Base-by-base conservation (phyloP, 495 filamentous ascomycete genomes). In the Corynascus novoguineensis region DNA sequence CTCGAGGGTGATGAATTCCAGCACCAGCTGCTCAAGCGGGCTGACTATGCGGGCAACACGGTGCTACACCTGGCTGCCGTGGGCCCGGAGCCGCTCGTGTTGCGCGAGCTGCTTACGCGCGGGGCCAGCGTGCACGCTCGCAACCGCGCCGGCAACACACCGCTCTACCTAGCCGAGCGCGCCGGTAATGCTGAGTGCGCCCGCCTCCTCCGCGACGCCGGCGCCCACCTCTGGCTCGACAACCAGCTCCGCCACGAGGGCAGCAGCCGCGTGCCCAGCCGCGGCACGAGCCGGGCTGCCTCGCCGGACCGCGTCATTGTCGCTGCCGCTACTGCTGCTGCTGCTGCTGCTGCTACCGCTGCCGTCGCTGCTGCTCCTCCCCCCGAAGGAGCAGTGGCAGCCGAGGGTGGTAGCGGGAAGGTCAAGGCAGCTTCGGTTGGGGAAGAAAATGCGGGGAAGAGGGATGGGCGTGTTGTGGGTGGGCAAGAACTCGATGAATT, bases 41-140 rank as follows among this genome's bases (percentile, higher is more conserved):
- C 82, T 37, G 92, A 97, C 69, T 95, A 96, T 66, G 88, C 86
- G 11, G 89, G 89, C 25, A 96, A 96, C 69, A 95, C 92, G n/a
- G 88, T 90, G 0, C 65, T 83, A 50, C 83, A 84, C 65, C 73
- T 85, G 0, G 82, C 82, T 7, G 81, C 82, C 9, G 75, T 78
- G 1, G 66, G 73, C 3, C 72, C 74, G 0, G 61, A 73, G 31
- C 57, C 61, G 1, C 71, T 81, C 1, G 85, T 96, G 25, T 73
- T 96, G 44, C 78, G 81, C 32, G 83, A 86, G 60, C 78, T 96
- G 49, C 80, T 97, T 9, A 75, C 71, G 21, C 79, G 87, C 25
- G 92, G 92, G 3, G 92, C 88, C 1, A 90, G 87, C 34, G 92
- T 97, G 14, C 92, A 96, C 69, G 71, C 89, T 21, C 82, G 92